phyloP scores from a whole-genome alignment of 2,329 filamentous ascomycete genomes.

The Fusarium subtropicale region DNA sequence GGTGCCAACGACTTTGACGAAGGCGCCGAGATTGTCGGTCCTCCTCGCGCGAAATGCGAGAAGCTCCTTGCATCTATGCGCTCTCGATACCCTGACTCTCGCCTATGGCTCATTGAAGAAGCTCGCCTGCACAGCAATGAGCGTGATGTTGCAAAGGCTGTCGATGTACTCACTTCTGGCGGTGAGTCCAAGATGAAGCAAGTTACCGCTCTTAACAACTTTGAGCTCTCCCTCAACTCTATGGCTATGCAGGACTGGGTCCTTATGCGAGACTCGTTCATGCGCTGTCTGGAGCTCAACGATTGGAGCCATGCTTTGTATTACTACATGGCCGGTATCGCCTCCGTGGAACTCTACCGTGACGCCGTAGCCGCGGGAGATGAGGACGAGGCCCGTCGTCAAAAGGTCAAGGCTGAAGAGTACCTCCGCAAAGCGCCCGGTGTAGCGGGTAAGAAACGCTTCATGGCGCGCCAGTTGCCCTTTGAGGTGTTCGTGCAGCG shows the following conservation, averaged over 20 bases:
- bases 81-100: slow-evolving; percentile 79
- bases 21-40: slow-evolving; percentile 72
- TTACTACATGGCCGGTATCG: slow-evolving; percentile 84
- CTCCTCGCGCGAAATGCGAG: slow-evolving; percentile 76
- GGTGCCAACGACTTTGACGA: slow-evolving; percentile 64
- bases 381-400: slow-evolving; percentile 61
- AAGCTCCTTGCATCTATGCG: slow-evolving; percentile 80
- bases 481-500: slow-evolving; percentile 88
- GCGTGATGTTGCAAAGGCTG: slow-evolving; percentile 72
- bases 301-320: slow-evolving; percentile 93
- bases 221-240: slow-evolving; percentile 82
- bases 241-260: slow-evolving; percentile 85
- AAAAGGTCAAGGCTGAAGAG: slow-evolving; percentile 74
- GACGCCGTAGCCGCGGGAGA: slow-evolving; percentile 57
- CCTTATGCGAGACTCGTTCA: slow-evolving; percentile 78
- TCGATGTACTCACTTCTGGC: slow-evolving; percentile 71
- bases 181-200: slow-evolving; percentile 83
- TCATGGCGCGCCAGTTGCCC: slow-evolving; percentile 89
- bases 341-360: slow-evolving; percentile 85
- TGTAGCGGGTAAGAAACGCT: slow-evolving; percentile 84
- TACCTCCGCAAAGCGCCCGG: slow-evolving; percentile 78
- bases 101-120: slow-evolving; percentile 90
- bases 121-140: slow-evolving; percentile 79
- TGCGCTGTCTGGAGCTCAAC: slow-evolving; percentile 81
- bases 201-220: slow-evolving; percentile 84